Base-by-base conservation (phyloP, 2,329 filamentous ascomycete genomes). In the Trichoderma sp. region DNA sequence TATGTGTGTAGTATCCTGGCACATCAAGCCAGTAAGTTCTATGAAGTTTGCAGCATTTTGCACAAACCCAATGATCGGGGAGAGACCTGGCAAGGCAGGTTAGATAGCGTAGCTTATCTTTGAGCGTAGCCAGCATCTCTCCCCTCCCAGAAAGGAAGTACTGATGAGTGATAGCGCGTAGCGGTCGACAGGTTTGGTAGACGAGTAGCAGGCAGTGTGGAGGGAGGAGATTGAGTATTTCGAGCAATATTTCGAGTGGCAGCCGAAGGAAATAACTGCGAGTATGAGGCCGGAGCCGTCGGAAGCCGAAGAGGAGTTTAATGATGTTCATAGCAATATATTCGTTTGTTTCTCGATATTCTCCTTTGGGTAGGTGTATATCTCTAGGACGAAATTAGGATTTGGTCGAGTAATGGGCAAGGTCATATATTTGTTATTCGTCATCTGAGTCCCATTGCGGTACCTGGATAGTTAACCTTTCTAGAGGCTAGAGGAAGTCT, bases 31-130 rank as follows among this genome's bases (percentile, higher is more conserved):
- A 26, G 30, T 0, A 3, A 16, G 10, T 21, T 16, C 2, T 30
- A 54, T 64, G 60, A 54, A 64, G 60, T 21, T 54, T 64, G 46
- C 28, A 37, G 30, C 43, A 54, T 39, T 39, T 34, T 2, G 30
- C 46, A 28, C 60, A 64, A 51, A 64, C 46, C 60, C 60, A 64
- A 54, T 32, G 30, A 64, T 64, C 46, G 24, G 60, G 60, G 8
- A 51, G 60, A 39, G 46, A 37, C 13, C 49, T 34, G 10, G 60
- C 46, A 8, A 64, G 46, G 34, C 52, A 30, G n/a, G 49, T 51
- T 32, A 64, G 60, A 28, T 64, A 64, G 30, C n/a, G 24, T 46
- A 64, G 32, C 7, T 18, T 51, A 24, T 64, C 28, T 8, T 64
- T 5, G 13, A n/a, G 26, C 21, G 37, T 54, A 21, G 16, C 24